phyloP scores from a whole-genome alignment of 805 yeast species.

The Saccharomyces paradoxus region DNA sequence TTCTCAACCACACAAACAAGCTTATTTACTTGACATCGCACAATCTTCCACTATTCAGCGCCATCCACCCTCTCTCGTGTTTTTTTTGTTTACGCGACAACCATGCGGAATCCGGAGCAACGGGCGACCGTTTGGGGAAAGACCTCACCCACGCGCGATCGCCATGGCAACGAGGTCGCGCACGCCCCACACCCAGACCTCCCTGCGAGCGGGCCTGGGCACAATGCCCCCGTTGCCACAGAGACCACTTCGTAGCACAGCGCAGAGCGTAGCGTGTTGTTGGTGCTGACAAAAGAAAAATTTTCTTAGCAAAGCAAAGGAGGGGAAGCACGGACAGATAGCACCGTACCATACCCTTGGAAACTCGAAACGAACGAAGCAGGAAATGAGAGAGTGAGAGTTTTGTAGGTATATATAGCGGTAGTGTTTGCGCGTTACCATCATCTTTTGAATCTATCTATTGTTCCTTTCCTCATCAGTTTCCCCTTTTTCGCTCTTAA shows the following conservation, averaged over 20 bases:
- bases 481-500: not conserved
- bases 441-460: not conserved
- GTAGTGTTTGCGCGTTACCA: not conserved
- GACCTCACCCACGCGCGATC: not conserved
- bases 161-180: not conserved
- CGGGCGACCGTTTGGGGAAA: not conserved
- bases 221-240: not conserved
- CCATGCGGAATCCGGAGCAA: not conserved
- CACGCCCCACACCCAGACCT: not conserved
- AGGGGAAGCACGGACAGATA: not conserved
- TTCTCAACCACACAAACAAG: not conserved
- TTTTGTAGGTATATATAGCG: not conserved
- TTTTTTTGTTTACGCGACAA: not conserved
- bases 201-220: not conserved
- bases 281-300: not conserved
- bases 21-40: not conserved
- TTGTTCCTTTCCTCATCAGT: not conserved
- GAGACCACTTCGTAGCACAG: not conserved
- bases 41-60: not conserved
- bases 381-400: not conserved
- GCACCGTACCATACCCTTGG: not conserved
- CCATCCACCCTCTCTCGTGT: not conserved
- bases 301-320: not conserved
- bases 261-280: not conserved
- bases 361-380: not conserved